Base-by-base conservation (phyloP, 2,329 filamentous ascomycete genomes). In the Neurospora sp. region DNA sequence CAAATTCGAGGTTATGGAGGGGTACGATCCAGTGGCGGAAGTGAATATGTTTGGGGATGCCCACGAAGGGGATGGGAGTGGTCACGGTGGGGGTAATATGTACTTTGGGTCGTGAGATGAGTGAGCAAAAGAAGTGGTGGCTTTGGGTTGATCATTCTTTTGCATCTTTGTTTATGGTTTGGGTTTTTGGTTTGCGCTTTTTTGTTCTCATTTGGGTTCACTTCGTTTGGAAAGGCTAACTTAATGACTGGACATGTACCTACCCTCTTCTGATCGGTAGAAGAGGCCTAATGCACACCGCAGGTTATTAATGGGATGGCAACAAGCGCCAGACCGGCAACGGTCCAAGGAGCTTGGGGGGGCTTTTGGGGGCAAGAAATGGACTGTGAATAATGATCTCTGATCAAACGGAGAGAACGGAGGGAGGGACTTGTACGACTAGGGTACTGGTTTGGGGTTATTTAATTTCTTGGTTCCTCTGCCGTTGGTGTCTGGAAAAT, bases 31-130 rank as follows among this genome's bases (percentile, higher is more conserved):
- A 71, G 81, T 80, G 70, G 74, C 79, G 5, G 52, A 62, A 33
- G 82, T 84, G 39, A 80, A 80, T 76, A 84, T 88, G 83, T 86
- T 87, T 73, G 81, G 80, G 38, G 80, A 81, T 72, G 81, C 79
- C 71, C 84, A 85, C 69, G 85, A 87, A 72, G 79, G 80, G 82
- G 68, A 80, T 66, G n/a, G 70, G n/a, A 66, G 17, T 11, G 67
- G 66, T 66, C 38, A 8, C 17, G 68, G 36, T 13, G 42, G 15
- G 46, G 23, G 46, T 58, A 62, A 67, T 66, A 42, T 67, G 69
- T 17, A 13, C 4, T 62, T 62, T 28, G 66, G 52, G 17, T 71
- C 66, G 17, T 71, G 70, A 70, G 19, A n/a, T 67, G 42, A 69
- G 38, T 46, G 52, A 62, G 67, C 19, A 23, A 33, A 23, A 33